Evolutionary conservation across 2,329 filamentous ascomycete genomes (phyloP).

Genomic region (Acephala macrosclerotiorum): DNA sequence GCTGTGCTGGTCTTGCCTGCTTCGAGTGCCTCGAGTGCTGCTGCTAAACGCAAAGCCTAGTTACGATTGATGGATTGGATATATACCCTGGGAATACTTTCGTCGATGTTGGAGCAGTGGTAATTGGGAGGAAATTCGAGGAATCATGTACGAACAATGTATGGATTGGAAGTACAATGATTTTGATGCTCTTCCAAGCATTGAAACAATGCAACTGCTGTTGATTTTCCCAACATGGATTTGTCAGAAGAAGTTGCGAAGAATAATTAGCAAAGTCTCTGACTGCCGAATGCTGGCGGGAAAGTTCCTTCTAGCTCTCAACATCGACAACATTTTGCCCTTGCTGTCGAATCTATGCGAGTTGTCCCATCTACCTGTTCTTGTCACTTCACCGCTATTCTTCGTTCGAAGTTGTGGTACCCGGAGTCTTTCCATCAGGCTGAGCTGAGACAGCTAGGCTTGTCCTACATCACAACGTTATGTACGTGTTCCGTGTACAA

Average conservation of each 20-base stretch:
- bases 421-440: background rate
- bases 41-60: constrained; percentile 32
- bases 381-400: constrained; percentile 2
- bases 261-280: background rate
- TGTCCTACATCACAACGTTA: background rate
- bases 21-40: constrained; percentile 44
- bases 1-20: constrained; percentile 41
- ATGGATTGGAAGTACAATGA: background rate
- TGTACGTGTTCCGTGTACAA: background rate
- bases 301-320: background rate
- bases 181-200: background rate
- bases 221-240: background rate
- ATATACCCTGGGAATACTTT: constrained; percentile 24
- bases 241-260: background rate
- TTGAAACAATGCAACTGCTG: background rate
- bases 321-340: background rate
- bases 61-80: constrained; percentile 13
- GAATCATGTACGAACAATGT: background rate
- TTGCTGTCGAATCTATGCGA: background rate
- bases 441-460: background rate
- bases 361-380: background rate
- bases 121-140: background rate
- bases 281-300: background rate
- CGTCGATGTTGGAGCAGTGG: background rate
- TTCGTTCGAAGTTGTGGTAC: background rate